Conservation (phyloP, 2,329 filamentous ascomycete genomes). For the Sclerotinia glacialis region DNA sequence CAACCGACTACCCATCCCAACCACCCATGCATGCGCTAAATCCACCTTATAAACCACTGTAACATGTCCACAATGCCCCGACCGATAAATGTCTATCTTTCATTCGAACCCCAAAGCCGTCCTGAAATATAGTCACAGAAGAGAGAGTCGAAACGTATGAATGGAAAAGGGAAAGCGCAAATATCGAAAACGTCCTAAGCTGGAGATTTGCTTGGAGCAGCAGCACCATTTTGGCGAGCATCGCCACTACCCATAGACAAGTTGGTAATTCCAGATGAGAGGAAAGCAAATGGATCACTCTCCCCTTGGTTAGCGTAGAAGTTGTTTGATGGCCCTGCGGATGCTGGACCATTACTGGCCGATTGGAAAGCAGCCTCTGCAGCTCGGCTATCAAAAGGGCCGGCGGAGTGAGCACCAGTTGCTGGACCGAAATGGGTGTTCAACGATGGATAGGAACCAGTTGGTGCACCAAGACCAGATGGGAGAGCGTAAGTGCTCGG, state of each 20-base stretch:
- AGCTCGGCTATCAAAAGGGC: conserved; percentile 87
- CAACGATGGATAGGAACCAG: conserved; percentile 77
- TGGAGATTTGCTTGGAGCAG: conserved; percentile 40
- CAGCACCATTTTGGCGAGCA: conserved; percentile 59
- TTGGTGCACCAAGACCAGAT: conserved; percentile 75
- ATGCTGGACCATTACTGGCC: conserved; percentile 76
- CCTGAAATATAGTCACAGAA: conserved; percentile 39
- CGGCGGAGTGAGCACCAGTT: conserved; percentile 75
- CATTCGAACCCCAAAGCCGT: conserved; percentile 38
- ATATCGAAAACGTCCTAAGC: conserved; percentile 33
- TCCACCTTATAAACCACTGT: conserved; percentile 34
- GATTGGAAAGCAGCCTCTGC: conserved; percentile 93
- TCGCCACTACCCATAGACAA: conserved; percentile 68
- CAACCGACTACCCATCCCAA: conserved; percentile 30
- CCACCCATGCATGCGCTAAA: conserved; percentile 25
- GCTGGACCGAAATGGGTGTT: conserved; percentile 75
- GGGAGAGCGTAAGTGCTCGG: conserved; percentile 88
- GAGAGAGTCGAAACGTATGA: conserved; percentile 36
- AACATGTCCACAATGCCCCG: conserved; percentile 35
- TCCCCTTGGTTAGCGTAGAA: conserved; percentile 62
- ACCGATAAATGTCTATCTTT: conserved; percentile 37
- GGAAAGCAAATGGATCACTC: conserved; percentile 76
- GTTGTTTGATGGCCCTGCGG: conserved; percentile 70
- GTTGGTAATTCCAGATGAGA: conserved; percentile 69
- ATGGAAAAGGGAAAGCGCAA: conserved; percentile 32